Conservation (phyloP, 2,329 filamentous ascomycete genomes). For the Ustulina deusta region DNA sequence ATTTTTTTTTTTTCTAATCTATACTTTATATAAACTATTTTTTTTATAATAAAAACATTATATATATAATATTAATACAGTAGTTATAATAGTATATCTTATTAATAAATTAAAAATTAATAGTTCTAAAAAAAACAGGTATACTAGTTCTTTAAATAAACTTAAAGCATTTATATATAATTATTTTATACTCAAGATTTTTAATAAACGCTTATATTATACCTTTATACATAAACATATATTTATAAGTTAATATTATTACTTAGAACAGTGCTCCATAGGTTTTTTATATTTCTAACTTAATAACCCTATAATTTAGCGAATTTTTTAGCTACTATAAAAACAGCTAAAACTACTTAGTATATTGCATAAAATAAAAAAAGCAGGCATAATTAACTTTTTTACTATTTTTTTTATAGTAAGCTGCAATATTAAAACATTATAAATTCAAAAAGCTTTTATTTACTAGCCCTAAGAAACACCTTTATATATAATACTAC, state of each 20-base stretch:
- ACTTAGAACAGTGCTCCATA: constrained; percentile 57
- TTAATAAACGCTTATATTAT: constrained; percentile 51
- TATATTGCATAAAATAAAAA: background rate
- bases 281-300: constrained; percentile 50
- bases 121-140: constrained; percentile 55
- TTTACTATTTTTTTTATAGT: background rate
- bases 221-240: constrained; percentile 58
- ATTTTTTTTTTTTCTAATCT: background rate
- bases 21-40: constrained; percentile 41
- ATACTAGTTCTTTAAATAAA: constrained; percentile 52
- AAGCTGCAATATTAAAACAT: constrained; percentile 4
- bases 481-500: constrained; percentile 14
- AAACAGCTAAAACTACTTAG: constrained; percentile 49
- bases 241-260: constrained; percentile 55
- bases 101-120: no score
- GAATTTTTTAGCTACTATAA: no score
- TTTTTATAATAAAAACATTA: constrained; percentile 53
- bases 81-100: constrained; percentile 52
- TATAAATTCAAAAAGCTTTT: background rate
- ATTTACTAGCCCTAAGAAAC: constrained; percentile 1
- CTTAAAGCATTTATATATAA: constrained; percentile 51
- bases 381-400: background rate
- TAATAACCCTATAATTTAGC: no score
- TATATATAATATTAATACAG: no score
- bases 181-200: constrained; percentile 53